Base-by-base conservation (phyloP, 106 monocot species). In the Dendrobium nobile region DNA sequence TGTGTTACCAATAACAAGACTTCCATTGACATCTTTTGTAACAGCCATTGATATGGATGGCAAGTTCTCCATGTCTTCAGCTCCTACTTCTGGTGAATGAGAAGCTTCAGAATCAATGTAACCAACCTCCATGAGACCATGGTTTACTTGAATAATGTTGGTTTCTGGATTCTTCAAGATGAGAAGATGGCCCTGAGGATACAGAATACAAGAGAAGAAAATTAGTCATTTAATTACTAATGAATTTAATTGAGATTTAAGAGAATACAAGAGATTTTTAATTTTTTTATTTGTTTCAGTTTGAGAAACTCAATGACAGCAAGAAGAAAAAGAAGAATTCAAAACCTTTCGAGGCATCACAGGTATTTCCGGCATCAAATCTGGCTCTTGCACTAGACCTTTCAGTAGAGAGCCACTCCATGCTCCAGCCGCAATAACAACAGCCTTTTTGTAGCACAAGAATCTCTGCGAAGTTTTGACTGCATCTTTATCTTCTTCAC, bases 261-360 rank as follows among this genome's bases (percentile, higher is more conserved):
- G 31, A 31, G 31, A 31, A 31, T 31, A 31, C 0, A 31, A 31
- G 31, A 31, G 31, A 6, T 45, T 6, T 45, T 45, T 7, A 45
- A 37, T 37, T 45, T 45, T 45, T 45, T 45, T 45, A 45, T 45
- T 45, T 9, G 45, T 45, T 45, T 45, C 1, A 45, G 45, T 45
- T 45, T 6, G 45, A 45, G 45, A 6, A 6, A 45, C 9, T 45
- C 45, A 45, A 9, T 45, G 9, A 37, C 45, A 45, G 9, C 45
- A 45, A 45, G 45, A 45, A 24, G 24, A 9, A 41, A 79, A 20
- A 64, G 18, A 40, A 20, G 4, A 79, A 43, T 45, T 45, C 45
- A 45, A 7, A 37, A 95, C 95, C 95, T 96, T 96, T 83, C 95
- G 84, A 84, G 95, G 95, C 82, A 88, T 91, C 72, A 95, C 89